Base-by-base conservation (phyloP, 176 grass and related monocot species). In the Thalia dealbata region DNA sequence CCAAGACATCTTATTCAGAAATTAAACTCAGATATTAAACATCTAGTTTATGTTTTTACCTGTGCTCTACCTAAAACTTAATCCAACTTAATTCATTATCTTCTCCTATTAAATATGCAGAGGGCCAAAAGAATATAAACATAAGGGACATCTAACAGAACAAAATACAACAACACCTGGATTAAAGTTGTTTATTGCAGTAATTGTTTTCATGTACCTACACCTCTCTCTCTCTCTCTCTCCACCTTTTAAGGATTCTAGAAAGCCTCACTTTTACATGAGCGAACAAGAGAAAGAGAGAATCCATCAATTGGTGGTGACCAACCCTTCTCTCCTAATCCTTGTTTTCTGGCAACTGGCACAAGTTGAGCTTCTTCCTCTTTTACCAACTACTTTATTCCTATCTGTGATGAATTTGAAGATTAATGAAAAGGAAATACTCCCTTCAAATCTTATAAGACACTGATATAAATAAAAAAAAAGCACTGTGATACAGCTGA, bases 281-380 rank as follows among this genome's bases (percentile, higher is more conserved):
- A 13, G 28, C 0, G 43, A 45, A 22, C 14, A 32, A 14, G 19
- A 58, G 32, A 56, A 28, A 16, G 60, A 44, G 28, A 56, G 71
- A 25, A n/a, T 56, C 71, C 15, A 38, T 41, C 29, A 22, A 55
- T 56, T 48, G 45, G 35, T 73, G 71, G 71, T 73, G 71, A 73
- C 51, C 71, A 27, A 58, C 25, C 70, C 15, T 73, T 56, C 71
- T 22, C 27, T 15, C 70, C 70, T 44, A 50, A 28, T 35, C 50
- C 32, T 55, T 73, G 25, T 16, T 38, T 56, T 55, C 50, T 73
- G 71, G 50, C 25, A 56, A 35, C 50, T 73, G 71, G 50, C 25
- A 56, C 71, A 58, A 56, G 3, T 73, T 35, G 19, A 68, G 27
- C 65, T 68, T n/a, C 1, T 22, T 22, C 1, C n/a, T n/a, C n/a